Evolutionary conservation across 2,329 filamentous ascomycete species (phyloP), one percentile per base, ranked within the genome.

Genomic region (Pyrenophora teres): DNA sequence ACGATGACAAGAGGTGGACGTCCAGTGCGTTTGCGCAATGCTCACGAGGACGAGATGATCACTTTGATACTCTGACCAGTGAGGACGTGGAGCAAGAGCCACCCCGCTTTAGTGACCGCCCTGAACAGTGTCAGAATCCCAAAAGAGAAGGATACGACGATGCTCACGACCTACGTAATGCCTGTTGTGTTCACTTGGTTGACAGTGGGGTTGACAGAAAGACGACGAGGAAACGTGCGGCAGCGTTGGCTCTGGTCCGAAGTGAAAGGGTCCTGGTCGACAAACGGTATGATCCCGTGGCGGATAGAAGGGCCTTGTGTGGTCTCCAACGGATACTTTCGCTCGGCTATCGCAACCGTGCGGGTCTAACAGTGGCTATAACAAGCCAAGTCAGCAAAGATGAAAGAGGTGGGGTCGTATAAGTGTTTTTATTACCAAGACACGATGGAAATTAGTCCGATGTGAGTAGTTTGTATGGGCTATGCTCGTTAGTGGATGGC

Each of bases 11-110:
- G 56, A 63, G 52, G 42, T 50, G 53, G 54, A 57, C 38, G 37
- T 45, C 9, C 25, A 35, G 37, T 27, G 48, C 60, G 70, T 74
- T 74, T 72, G 69, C 58, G 53, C 35, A 44, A 39, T 60, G 64
- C 43, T 56, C 67, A 71, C 69, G 62, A 62, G 64, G 67, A 64
- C 61, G 50, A 55, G 32, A 56, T 50, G 50, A 50, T 49, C 50
- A 63, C 54, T 61, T 53, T 64, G 62, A 61, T 60, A 59, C 51
- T 56, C 49, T 41, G 51, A 37, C 59, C 52, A 59, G 52, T 52
- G 49, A 60, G 40, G 52, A 57, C 49, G 50, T 56, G 50, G 35
- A 49, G 40, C 32, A 43, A 40, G 27, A 38, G 18, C 30, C 27
- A 46, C 31, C 16, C 46, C 25, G 33, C 41, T 30, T 25, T 38